Evolutionary conservation across 306 rosid species (phyloP).

Genomic region (Albizia julibrissin): DNA sequence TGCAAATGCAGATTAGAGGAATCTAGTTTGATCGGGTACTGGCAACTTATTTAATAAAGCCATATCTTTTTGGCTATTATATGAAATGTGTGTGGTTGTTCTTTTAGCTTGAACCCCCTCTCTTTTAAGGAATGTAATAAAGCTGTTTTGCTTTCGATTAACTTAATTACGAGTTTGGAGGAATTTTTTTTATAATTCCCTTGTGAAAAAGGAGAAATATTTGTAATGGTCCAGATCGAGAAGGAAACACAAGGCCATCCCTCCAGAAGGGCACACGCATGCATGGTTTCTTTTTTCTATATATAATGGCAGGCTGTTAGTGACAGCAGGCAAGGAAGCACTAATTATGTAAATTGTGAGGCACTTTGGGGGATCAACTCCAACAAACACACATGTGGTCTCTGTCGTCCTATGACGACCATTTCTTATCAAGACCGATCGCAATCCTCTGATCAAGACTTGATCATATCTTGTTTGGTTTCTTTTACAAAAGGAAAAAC

Average conservation of each 20-base stretch:
- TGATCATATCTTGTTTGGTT: background rate
- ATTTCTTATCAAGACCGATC: background rate
- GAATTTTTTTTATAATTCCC: background rate
- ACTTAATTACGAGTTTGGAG: background rate
- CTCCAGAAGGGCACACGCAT: background rate
- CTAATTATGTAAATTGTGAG: background rate
- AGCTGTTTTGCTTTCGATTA: too few species aligned
- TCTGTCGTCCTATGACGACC: background rate
- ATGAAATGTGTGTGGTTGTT: background rate
- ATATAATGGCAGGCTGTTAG: background rate
- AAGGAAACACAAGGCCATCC: background rate
- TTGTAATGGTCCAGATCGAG: background rate
- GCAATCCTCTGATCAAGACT: background rate
- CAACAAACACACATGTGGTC: constrained; percentile 2
- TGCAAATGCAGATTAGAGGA: background rate
- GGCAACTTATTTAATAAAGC: background rate
- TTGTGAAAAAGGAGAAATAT: too few species aligned
- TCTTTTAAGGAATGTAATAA: background rate
- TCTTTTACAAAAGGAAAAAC: background rate
- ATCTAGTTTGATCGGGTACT: background rate
- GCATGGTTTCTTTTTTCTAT: background rate
- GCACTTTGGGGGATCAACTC: background rate
- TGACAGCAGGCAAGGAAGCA: background rate
- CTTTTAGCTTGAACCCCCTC: background rate
- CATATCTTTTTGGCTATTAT: background rate